Evolutionary conservation across 2,329 filamentous ascomycete genomes (phyloP), one percentile per base, ranked within the genome.

Genomic region (Scolecobasidium constrictum): DNA sequence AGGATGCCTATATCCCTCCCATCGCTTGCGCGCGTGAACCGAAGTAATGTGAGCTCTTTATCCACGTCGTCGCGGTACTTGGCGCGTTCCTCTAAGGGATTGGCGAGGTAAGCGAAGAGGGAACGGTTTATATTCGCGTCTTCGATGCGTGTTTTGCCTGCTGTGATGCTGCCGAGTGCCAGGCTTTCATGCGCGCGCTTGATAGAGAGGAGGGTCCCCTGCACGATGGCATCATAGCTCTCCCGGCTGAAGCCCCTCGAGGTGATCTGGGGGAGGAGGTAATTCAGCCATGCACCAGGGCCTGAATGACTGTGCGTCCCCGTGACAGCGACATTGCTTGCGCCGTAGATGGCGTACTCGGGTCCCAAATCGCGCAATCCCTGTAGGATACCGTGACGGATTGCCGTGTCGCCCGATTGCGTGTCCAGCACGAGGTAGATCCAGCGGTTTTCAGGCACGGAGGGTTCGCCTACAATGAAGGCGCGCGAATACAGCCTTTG

Each of bases 261-360:
- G 0, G 90, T 92, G 49, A 96, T 83, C 57, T 95, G 88, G 5
- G 88, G 90, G 4, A 95, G 70, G 7, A 96, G 72, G 57, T 95
- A 96, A 63, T 96, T 96, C 58, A 93, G 71, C 86, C 87, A 96
- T 4, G 83, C 90, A 2, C 84, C 90, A 0, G 90, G 88, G 0
- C 88, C 90, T 18, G 87, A 81, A 63, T 96, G 90, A 19, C 85
- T 92, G 60, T 96, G 90, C 0, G 90, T 96, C 42, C 88, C 90
- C 0, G 86, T 94, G 17, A 96, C 75, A 23, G 90, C 90, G 26
- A 95, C 65, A 55, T 94, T 96, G 52, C 83, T 73, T 53, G 83
- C 75, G 37, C 72, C 76, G 61, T 95, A 96, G 20, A 81, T 64
- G 2, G 74, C 68, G 58, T 88, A 94, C 3, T 82, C 79, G 13